These are phyloP conservation scores for Incumbomyces lentus DNA, from an alignment of 2,329 filamentous ascomycete genomes.

Conservation along the genomic window DNA sequence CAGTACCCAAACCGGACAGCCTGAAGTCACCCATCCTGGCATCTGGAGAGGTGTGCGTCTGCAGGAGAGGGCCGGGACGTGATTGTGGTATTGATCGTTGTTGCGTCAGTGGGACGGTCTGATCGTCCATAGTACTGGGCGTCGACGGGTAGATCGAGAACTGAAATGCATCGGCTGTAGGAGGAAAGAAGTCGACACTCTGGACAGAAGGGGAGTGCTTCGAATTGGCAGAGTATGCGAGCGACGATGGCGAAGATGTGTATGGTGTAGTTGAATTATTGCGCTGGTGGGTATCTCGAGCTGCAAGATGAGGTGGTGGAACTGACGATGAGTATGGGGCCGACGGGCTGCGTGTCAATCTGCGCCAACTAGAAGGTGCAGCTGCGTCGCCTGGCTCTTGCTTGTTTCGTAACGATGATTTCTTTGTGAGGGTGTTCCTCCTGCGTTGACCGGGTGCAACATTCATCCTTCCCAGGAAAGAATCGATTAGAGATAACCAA, in stretches of 20 bases:
- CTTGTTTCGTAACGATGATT: slow-evolving; percentile 1
- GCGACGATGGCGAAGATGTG: slow-evolving; percentile 4
- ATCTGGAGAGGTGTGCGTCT: slow-evolving; percentile 46
- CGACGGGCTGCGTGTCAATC: slow-evolving; percentile 4
- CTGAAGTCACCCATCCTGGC: slow-evolving; percentile 38
- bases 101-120: slow-evolving; percentile 27
- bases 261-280: slow-evolving; percentile 2
- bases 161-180: slow-evolving; percentile 27
- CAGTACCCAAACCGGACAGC: slow-evolving; percentile 48
- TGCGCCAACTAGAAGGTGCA: neutral
- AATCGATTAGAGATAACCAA: neutral
- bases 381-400: neutral
- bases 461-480: slow-evolving; percentile 3
- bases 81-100: slow-evolving; percentile 31
- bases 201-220: slow-evolving; percentile 30
- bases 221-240: slow-evolving; percentile 11
- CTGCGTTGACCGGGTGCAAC: slow-evolving; percentile 1
- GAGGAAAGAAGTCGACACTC: slow-evolving; percentile 24
- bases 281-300: slow-evolving; percentile 4
- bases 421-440: slow-evolving; percentile 8
- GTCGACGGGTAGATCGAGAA: slow-evolving; percentile 27
- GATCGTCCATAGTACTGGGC: slow-evolving; percentile 20
- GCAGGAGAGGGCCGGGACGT: slow-evolving; percentile 35
- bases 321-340: slow-evolving; percentile 5
- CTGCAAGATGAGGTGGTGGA: neutral